phyloP scores from a whole-genome alignment of 2,329 filamentous ascomycete genomes.

The Ilyonectria sp. region DNA sequence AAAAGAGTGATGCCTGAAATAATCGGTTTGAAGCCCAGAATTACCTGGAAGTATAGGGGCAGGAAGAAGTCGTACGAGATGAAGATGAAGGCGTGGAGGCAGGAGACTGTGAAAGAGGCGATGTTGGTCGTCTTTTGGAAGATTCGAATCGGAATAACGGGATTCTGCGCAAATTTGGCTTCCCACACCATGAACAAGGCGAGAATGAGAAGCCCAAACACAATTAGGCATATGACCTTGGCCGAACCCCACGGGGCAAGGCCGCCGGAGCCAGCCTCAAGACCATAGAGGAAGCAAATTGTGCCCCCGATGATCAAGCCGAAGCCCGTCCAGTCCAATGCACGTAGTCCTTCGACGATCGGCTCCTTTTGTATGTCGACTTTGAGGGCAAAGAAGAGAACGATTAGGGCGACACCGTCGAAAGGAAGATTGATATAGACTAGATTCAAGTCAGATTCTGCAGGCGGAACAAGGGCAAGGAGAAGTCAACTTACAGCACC shows the following conservation, averaged over 20 bases:
- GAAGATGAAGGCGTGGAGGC: conserved; percentile 82
- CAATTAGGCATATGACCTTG: conserved; percentile 81
- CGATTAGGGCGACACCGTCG: conserved; percentile 59
- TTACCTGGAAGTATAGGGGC: conserved; percentile 86
- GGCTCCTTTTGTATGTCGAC: conserved; percentile 78
- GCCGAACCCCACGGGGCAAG: conserved; percentile 81
- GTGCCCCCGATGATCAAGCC: conserved; percentile 81
- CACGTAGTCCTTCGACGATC: conserved; percentile 72
- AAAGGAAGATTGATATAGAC: conserved; percentile 74
- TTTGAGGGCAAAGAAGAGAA: conserved; percentile 74
- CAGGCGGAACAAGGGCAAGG: not conserved
- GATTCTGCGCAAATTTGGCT: conserved; percentile 79
- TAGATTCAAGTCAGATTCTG: not conserved
- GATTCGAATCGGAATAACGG: conserved; percentile 81
- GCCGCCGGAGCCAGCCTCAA: conserved; percentile 83
- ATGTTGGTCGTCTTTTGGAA: conserved; percentile 78
- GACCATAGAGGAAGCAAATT: conserved; percentile 87
- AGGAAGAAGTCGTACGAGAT: conserved; percentile 84
- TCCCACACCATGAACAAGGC: conserved; percentile 80
- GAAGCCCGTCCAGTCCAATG: conserved; percentile 72
- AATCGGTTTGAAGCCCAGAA: conserved; percentile 77
- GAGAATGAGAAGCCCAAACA: conserved; percentile 78
- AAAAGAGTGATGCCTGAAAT: conserved; percentile 82
- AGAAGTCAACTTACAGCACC: conserved; percentile 63
- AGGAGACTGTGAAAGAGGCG: conserved; percentile 76